A percentile compares a stretch with the other conserved stretches of the same genome.
Conservation (phyloP, 1,139 yeast species). For the Barnettozyma hawaiiensis region DNA sequence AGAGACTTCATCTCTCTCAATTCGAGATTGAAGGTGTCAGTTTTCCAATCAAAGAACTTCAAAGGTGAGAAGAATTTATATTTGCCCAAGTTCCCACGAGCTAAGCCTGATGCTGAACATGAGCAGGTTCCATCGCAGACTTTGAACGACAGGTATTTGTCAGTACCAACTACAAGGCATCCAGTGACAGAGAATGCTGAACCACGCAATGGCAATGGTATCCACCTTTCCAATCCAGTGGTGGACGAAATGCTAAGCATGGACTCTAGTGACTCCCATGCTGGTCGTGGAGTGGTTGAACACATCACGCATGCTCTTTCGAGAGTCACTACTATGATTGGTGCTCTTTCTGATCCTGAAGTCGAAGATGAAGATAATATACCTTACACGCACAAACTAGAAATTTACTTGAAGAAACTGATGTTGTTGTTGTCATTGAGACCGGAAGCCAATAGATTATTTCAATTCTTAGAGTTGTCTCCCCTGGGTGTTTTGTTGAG, state of each 20-base stretch:
- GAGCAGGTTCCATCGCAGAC: slow-evolving; percentile 9
- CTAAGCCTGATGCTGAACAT: slow-evolving; percentile 22
- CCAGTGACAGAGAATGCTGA: neutral
- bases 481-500: slow-evolving; percentile 81
- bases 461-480: slow-evolving; percentile 84
- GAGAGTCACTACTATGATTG: slow-evolving; percentile 9
- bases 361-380: slow-evolving; percentile 13
- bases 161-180: slow-evolving; percentile 14
- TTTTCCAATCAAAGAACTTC: slow-evolving; percentile 34
- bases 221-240: neutral
- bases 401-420: slow-evolving; percentile 58
- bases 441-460: slow-evolving; percentile 76
- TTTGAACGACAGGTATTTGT: slow-evolving; percentile 24
- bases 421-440: slow-evolving; percentile 56
- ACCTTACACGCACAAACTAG: slow-evolving; percentile 33
- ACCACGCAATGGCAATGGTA: neutral
- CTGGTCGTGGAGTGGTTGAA: slow-evolving; percentile 12
- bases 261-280: slow-evolving; percentile 5
- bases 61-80: slow-evolving; percentile 30
- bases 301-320: slow-evolving; percentile 17
- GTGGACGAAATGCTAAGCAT: neutral
- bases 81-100: slow-evolving; percentile 40
- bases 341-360: slow-evolving; percentile 6
- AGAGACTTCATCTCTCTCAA: slow-evolving; percentile 69
- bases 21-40: slow-evolving; percentile 53